Evolutionary conservation across 768 basidiomycete species (phyloP), one percentile per base, ranked within the genome.

Genomic region (Xerocomellus intermedius): DNA sequence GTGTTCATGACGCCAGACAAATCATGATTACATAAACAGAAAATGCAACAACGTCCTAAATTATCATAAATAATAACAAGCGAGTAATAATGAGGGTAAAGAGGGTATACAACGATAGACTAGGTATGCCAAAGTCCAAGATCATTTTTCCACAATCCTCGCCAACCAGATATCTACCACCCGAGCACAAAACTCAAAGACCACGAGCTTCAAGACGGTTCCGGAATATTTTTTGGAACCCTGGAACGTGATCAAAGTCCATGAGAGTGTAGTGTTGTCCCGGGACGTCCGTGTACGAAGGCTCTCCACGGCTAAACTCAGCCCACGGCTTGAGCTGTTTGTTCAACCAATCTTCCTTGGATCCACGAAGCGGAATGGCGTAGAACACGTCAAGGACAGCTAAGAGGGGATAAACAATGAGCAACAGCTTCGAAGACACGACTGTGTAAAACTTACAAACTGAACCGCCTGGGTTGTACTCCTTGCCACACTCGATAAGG

Each of bases 171-270:
- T 8, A 4, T n/a, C 12, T 14, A 26, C 12, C 16, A 19, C 13
- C n/a, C 28, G 10, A 10, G 19, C 3, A 17, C 33, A 8, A 5
- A 42, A n/a, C 16, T 59, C 39, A 64, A 6, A 64, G 45, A 37
- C 64, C 64, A 44, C 64, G 64, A 7, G 64, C 60, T 26, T 60
- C 66, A 17, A 66, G 61, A 17, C 55, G 64, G 22, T 6, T 44
- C 16, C 61, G 47, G 54, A 68, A 68, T 44, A 66, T 67, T 24
- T 51, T 64, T 35, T 66, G 64, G 66, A 66, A 67, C 8, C 52
- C 51, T 2, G 63, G 53, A 21, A 67, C 66, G 21, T 67, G 66
- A 36, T 59, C 63, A 38, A 62, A 58, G 59, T 66, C 55, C 66
- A 66, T 67, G 28, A 66, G 57, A 5, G 64, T 65, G 46, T 65